Base-by-base conservation (phyloP, 352 stramenopile species). In the Phytophthora meadii region DNA sequence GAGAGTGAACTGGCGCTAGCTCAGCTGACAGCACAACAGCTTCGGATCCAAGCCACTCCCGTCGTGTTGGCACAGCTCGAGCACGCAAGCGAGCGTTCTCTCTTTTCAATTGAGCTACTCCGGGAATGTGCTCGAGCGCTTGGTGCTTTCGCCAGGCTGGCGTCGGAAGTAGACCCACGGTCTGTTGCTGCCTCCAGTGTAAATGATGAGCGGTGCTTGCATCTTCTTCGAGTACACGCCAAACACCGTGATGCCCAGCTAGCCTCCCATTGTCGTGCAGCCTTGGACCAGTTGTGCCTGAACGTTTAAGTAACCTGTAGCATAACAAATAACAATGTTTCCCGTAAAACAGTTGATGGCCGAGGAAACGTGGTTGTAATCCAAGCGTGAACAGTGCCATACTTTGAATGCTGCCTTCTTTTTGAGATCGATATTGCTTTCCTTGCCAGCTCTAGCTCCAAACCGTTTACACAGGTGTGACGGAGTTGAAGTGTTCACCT, bases 401-500 rank as follows among this genome's bases (percentile, higher is more conserved):
- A 36, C 1, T 36, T 36, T 11, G 8, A 36, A 36, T 36, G 9
- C 30, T 36, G 30, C 30, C 30, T 36, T 36, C 30, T 36, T 14
- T 10, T 11, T 10, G 30, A 9, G 6, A 14, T 8, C 12, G 36
- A 19, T 42, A 17, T 30, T 15, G 42, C 42, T 30, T n/a, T 19
- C 12, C 17, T 8, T 30, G 28, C 9, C 36, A 22, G 10, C 14
- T 44, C 28, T 44, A 45, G 36, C 27, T 24, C 44, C 54, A 46
- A 52, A 22, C 52, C 49, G 11, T 48, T 27, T 63, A 76, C 5
- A 52, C n/a, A 22, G 48, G 34, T 37, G 59, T 61, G 14, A 99
- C 93, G 36, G 95, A 98, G 88, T 99, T 99, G 76, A 99, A 99
- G 79, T 99, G 98, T 69, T 99, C 97, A n/a, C 98, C 98, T 34